A percentile compares a stretch with the other conserved stretches of the same genome.
Conservation (phyloP, 1,284 basidiomycete species). For the Mycena sp. region DNA sequence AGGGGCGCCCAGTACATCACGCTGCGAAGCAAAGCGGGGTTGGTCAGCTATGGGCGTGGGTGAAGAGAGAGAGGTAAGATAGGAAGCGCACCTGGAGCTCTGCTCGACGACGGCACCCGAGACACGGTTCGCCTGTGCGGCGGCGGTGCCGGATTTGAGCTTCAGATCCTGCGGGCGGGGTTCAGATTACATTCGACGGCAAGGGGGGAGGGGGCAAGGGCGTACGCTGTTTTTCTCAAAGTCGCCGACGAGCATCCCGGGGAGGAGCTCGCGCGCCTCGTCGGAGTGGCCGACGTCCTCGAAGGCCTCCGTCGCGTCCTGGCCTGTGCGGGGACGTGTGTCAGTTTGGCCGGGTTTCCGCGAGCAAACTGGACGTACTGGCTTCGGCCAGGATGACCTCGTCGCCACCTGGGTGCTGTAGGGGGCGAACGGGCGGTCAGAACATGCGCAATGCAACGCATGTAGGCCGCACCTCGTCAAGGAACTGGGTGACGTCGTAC, state of each 20-base stretch:
- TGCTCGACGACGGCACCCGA: slow-evolving; percentile 62
- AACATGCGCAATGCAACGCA: not conserved
- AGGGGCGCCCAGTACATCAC: slow-evolving; percentile 85
- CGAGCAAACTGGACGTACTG: slow-evolving; percentile 64
- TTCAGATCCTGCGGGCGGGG: slow-evolving; percentile 18
- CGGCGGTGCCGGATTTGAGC: slow-evolving; percentile 57
- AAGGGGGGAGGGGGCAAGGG: slow-evolving; percentile 25
- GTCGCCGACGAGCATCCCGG: slow-evolving; percentile 80
- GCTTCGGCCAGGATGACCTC: slow-evolving; percentile 95
- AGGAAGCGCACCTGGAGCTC: slow-evolving; percentile 70
- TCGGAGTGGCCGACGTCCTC: slow-evolving; percentile 99
- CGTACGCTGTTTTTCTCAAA: slow-evolving; percentile 78
- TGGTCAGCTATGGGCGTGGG: slow-evolving; percentile 12
- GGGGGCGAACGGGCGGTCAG: slow-evolving; percentile 2
- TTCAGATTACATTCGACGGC: not conserved
- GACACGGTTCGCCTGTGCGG: slow-evolving; percentile 53
- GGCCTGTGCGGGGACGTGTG: slow-evolving; percentile 56
- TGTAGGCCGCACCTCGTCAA: slow-evolving; percentile 81
- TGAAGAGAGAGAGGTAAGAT: slow-evolving; percentile 7
- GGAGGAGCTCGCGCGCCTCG: slow-evolving; percentile 92
- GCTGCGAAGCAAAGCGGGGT: slow-evolving; percentile 46
- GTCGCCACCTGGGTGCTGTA: slow-evolving; percentile 95
- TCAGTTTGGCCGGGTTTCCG: slow-evolving; percentile 3
- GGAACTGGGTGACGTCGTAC: slow-evolving; percentile 94
- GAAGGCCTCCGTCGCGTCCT: slow-evolving; percentile 97